Evolutionary conservation across 2,329 filamentous ascomycete genomes (phyloP).

Genomic region (Magnaporthales sp.): DNA sequence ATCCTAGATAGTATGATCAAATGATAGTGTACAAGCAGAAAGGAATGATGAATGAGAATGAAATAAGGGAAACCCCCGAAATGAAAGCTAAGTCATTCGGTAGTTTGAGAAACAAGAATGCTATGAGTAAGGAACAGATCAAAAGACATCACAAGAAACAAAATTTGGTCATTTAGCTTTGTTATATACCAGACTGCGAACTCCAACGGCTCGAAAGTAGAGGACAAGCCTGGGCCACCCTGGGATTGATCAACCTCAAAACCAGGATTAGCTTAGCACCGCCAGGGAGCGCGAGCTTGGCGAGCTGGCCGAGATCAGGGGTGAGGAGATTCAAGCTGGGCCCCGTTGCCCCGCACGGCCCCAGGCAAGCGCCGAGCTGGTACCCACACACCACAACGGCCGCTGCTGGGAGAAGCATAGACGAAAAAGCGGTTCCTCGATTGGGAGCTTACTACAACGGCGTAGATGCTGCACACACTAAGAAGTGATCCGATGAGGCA

Average conservation of each 20-base stretch:
- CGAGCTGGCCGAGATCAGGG: neutral
- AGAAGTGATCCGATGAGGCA: neutral
- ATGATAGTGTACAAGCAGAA: neutral
- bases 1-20: neutral
- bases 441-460: neutral
- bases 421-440: neutral
- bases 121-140: neutral
- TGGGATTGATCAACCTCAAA: neutral
- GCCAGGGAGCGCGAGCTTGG: neutral
- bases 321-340: neutral
- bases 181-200: neutral
- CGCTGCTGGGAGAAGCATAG: too few relatives aligned
- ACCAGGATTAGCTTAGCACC: neutral
- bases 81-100: neutral
- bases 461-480: neutral
- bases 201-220: neutral
- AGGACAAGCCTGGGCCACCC: neutral
- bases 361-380: too few relatives aligned
- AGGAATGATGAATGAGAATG: neutral
- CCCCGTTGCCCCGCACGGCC: neutral
- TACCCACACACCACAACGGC: neutral
- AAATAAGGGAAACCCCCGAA: neutral
- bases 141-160: neutral
- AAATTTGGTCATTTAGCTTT: neutral
- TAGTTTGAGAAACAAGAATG: neutral